Base-by-base conservation (phyloP, 208 protist species). In the Borovskyia barvae region DNA sequence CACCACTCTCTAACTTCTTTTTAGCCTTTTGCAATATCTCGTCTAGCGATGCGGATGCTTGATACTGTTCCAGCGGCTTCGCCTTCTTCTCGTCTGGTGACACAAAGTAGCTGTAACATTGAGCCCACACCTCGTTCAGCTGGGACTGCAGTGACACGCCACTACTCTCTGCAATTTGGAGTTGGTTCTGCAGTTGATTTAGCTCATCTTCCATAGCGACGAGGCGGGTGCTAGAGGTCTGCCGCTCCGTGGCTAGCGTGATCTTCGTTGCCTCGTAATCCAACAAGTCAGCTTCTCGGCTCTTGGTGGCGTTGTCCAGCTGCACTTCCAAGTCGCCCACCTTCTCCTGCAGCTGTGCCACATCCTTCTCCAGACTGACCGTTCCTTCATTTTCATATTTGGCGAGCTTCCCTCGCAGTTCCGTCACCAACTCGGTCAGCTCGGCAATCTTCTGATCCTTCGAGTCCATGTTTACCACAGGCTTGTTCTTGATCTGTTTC, bases 401-500 rank as follows among this genome's bases (percentile, higher is more conserved):
- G 60, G 85, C 73, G 28, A 93, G 73, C 75, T 90, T 87, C 47
- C 89, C 85, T 26, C 77, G 72, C 72, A 93, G 39, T 47, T 93
- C 84, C 20, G 79, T 66, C 40, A 95, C 77, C 26, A 85, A 55
- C 39, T 88, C 72, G 14, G 75, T 74, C 22, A 93, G 73, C 51
- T 93, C 84, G 3, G 77, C 74, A 35, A 94, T 95, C 72, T 85
- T 92, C 60, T 91, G 84, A 55, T 95, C 87, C 66, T 95, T 95
- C 32, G 83, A 73, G 68, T 94, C 87, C 85, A 92, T 90, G 53
- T 93, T 90, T 48, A 95, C 72, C 19, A 90, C 78, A 4, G 87
- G 80, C 69, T 95, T 97, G 74, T 97, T 97, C 78, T 93, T 93
- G 66, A 97, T 95, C 61, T 94, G 85, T 74, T 94, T 95, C 29